phyloP scores from a whole-genome alignment of 192 early-diverging fungal species.

The Rhizoclosmatium globosum region DNA sequence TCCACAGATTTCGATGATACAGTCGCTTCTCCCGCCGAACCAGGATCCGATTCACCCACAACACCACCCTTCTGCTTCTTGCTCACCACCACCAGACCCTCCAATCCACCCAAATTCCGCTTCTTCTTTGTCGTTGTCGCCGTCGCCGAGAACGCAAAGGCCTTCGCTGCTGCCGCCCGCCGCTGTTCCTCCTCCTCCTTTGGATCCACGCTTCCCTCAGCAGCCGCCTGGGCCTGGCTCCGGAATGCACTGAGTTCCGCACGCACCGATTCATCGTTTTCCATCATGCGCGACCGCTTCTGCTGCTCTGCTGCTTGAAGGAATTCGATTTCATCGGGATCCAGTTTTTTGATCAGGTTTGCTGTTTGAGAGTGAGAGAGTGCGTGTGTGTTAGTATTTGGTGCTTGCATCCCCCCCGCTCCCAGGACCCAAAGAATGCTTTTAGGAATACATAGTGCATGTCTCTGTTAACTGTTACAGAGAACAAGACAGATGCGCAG shows the following conservation, averaged over 20 bases:
- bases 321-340: slow-evolving; percentile 33
- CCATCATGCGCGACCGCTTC: not conserved
- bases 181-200: not conserved
- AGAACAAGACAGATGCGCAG: too few relatives aligned
- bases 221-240: not conserved
- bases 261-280: not conserved
- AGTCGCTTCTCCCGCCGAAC: too few relatives aligned
- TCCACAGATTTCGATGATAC: too few relatives aligned
- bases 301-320: not conserved
- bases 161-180: not conserved
- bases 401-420: too few relatives aligned
- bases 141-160: not conserved
- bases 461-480: not conserved
- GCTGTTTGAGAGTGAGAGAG: slow-evolving; percentile 4
- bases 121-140: not conserved
- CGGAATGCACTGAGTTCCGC: slow-evolving; percentile 17
- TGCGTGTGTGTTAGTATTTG: not conserved
- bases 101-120: not conserved
- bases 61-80: too few relatives aligned
- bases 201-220: not conserved
- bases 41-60: too few relatives aligned
- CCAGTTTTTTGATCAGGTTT: slow-evolving; percentile 36
- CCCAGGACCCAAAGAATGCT: too few relatives aligned
- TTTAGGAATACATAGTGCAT: not conserved
- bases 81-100: too few relatives aligned